Conservation (phyloP, 768 basidiomycete species). For the Pleurotus tuoliensis region DNA sequence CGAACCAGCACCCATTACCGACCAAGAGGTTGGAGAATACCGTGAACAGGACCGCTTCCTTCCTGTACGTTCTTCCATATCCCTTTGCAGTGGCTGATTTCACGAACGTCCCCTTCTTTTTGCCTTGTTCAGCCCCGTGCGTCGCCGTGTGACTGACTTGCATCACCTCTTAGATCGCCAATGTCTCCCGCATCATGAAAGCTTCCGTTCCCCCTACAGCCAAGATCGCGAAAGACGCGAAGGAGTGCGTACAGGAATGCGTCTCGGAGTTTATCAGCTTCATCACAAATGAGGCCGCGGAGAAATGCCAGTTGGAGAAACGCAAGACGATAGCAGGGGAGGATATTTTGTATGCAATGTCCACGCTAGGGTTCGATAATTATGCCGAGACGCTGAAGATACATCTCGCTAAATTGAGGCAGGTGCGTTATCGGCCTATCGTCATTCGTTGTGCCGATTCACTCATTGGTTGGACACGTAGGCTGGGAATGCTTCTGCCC, state of each 20-base stretch:
- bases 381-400: conserved; percentile 92
- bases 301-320: conserved; percentile 92
- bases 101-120: conserved; percentile 1
- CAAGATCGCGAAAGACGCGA: conserved; percentile 97
- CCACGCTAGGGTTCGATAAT: conserved; percentile 88
- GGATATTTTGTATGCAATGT: conserved; percentile 96
- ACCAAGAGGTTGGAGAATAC: conserved; percentile 91
- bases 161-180: conserved; percentile 71
- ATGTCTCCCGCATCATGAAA: conserved; percentile 98
- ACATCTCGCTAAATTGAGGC: conserved; percentile 84
- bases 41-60: conserved; percentile 93
- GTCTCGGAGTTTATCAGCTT: conserved; percentile 98
- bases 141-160: not conserved
- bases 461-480: not conserved
- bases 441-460: not conserved
- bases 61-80: conserved; percentile 53
- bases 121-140: not conserved
- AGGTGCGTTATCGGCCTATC: conserved; percentile 25
- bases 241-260: conserved; percentile 98
- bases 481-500: conserved; percentile 2
- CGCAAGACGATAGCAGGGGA: conserved; percentile 98
- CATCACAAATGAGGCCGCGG: conserved; percentile 95
- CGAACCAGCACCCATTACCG: conserved; percentile 65
- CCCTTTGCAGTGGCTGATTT: not conserved
- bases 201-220: conserved; percentile 82